phyloP scores from a whole-genome alignment of 371 early-diverging fungal genomes.

The Zychaea mexicana region DNA sequence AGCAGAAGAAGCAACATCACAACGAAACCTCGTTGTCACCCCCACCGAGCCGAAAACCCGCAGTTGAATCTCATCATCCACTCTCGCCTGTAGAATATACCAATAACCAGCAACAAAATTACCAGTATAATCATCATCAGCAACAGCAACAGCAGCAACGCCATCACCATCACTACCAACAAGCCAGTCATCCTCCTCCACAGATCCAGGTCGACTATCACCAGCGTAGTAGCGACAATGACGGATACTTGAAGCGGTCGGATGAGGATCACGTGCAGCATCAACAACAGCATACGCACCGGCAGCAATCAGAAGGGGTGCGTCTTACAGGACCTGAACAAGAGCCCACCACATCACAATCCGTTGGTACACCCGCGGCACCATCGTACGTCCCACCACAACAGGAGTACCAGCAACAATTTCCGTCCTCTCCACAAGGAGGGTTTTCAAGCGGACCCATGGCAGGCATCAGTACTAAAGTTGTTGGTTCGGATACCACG shows the following conservation, averaged over 20 bases:
- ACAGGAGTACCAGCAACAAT: constrained; percentile 9
- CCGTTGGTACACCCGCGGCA: background rate
- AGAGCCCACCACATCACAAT: background rate
- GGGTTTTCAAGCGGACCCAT: constrained; percentile 20
- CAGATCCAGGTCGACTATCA: background rate
- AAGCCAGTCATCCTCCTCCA: background rate
- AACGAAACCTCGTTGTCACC: background rate
- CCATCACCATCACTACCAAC: background rate
- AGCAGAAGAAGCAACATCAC: background rate
- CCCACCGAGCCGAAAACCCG: background rate
- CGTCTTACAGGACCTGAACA: background rate
- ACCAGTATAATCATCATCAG: background rate
- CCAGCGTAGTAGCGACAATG: background rate
- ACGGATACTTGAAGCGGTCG: background rate
- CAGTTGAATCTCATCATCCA: constrained; percentile 2
- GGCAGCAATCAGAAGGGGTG: background rate
- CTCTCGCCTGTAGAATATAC: background rate
- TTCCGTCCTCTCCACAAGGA: constrained; percentile 10
- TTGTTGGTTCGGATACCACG: constrained; percentile 65
- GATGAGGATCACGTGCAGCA: background rate
- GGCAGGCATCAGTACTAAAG: constrained; percentile 52
- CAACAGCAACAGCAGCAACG: background rate
- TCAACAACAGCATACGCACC: constrained; percentile 4
- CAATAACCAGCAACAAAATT: background rate
- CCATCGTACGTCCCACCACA: background rate